These are phyloP conservation scores for Ampelomyces quisqualis DNA, from an alignment of 2,329 filamentous ascomycete species.

Conservation along the genomic window DNA sequence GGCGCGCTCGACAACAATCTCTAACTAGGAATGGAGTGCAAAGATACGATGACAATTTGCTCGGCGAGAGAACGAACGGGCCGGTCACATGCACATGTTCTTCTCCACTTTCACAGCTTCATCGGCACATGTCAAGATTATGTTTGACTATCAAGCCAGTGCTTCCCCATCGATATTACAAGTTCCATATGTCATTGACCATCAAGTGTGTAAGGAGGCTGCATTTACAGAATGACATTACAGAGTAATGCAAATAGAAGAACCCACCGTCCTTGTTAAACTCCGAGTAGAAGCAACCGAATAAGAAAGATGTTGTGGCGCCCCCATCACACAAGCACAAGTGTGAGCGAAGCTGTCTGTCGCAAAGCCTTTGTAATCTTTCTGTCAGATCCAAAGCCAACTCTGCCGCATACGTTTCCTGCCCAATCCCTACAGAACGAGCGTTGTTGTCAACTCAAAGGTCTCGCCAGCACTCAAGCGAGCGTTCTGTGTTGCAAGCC, in stretches of 20 bases:
- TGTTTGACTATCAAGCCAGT: no score
- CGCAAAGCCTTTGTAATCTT: not conserved
- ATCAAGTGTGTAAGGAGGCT: not conserved
- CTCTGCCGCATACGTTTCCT: not conserved
- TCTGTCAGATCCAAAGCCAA: not conserved
- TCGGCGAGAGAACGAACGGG: no score
- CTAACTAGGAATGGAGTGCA: no score
- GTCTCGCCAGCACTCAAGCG: no score
- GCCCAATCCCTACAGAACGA: not conserved
- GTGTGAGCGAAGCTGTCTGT: conserved; percentile 2
- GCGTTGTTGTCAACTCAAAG: no score
- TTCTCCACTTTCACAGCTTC: no score
- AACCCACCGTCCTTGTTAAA: conserved; percentile 11
- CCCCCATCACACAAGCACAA: not conserved
- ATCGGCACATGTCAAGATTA: no score
- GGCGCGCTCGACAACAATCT: no score
- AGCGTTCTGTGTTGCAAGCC: not conserved
- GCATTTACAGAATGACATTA: conserved; percentile 17
- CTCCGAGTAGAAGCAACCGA: conserved; percentile 7
- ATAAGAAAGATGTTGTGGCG: conserved; percentile 1
- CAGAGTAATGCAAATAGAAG: conserved; percentile 17
- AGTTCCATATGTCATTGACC: no score
- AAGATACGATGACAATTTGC: no score
- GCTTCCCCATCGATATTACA: no score
- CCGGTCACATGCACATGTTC: no score